Percentiles rank a stretch among this genome's conserved stretches.
Evolutionary conservation across 257 asterid species (phyloP).

Genomic region (Primulina eburnea): DNA sequence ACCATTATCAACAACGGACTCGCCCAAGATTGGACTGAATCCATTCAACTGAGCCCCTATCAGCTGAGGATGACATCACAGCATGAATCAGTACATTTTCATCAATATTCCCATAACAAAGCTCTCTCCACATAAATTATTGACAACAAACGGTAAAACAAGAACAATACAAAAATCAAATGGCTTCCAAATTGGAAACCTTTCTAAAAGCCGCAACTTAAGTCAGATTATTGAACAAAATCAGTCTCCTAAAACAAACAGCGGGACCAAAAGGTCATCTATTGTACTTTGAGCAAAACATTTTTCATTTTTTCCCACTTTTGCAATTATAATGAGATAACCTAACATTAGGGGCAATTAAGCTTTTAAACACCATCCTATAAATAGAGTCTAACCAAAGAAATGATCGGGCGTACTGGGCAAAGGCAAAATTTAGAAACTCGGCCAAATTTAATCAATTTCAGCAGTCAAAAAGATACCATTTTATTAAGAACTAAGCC

Average conservation of each 20-base stretch:
- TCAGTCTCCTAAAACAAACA: neutral
- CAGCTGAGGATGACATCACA: neutral
- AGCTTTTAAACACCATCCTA: neutral
- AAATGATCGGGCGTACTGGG: neutral
- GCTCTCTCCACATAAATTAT: no score
- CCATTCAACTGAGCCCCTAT: neutral
- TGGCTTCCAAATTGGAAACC: neutral
- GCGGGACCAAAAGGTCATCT: neutral
- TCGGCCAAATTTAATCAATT: neutral
- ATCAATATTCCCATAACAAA: neutral
- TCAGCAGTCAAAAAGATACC: neutral
- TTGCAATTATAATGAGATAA: neutral
- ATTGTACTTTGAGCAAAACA: neutral
- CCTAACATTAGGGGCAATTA: neutral
- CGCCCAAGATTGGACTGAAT: constrained; percentile 18
- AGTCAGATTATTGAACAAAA: neutral
- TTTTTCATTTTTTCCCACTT: neutral
- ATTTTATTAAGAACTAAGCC: neutral
- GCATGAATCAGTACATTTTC: neutral
- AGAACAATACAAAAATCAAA: neutral
- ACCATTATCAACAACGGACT: constrained; percentile 28
- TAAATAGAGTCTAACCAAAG: neutral
- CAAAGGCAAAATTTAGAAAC: neutral
- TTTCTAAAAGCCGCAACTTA: no score
- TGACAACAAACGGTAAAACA: neutral